A percentile compares a stretch with the other conserved stretches of the same genome.
Evolutionary conservation across 306 rosid species (phyloP).

Genomic region (Cicer chorassanicum): DNA sequence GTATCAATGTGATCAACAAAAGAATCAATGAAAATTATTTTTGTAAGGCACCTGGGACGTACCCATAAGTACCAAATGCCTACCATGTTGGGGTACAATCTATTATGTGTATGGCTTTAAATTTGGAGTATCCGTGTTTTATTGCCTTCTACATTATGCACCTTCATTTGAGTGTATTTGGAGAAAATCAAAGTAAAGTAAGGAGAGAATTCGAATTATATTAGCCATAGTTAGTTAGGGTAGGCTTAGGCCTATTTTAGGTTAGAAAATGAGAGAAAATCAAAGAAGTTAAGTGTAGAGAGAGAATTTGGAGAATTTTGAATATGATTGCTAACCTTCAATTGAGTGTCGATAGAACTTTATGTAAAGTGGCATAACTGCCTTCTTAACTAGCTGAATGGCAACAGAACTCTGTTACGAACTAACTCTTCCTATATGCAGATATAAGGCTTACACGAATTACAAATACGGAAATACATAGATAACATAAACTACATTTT

Average conservation of each 20-base stretch:
- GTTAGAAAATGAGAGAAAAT: not conserved
- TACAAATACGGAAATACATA: no score
- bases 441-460: no score
- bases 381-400: no score
- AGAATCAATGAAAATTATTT: not conserved
- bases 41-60: not conserved
- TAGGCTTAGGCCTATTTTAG: not conserved
- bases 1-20: no score
- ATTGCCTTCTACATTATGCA: not conserved
- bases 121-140: not conserved
- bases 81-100: not conserved
- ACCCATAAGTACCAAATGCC: not conserved
- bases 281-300: not conserved
- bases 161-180: not conserved
- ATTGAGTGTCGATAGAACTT: not conserved
- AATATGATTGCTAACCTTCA: not conserved
- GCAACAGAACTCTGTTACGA: no score
- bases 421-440: no score
- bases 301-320: not conserved
- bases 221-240: not conserved
- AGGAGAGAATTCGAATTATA: not conserved
- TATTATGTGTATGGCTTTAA: not conserved
- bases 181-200: no score
- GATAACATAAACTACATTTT: no score
- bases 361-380: no score